Percentiles rank a stretch among this genome's conserved stretches.
Evolutionary conservation across 1,139 yeast species (phyloP).

Genomic region (Yamadazyma dendronema): DNA sequence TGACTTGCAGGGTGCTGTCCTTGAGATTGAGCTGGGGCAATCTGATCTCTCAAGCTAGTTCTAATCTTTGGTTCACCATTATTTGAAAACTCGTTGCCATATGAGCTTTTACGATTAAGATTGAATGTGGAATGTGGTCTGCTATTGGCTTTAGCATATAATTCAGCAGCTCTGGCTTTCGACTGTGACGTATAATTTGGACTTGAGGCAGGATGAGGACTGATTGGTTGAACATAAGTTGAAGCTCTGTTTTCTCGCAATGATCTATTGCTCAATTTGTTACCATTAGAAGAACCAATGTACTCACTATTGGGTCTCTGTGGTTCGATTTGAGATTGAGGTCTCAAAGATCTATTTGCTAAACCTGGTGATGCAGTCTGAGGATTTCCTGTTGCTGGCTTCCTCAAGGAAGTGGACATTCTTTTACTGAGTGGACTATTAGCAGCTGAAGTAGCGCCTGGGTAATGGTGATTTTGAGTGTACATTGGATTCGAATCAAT

Average conservation of each 20-base stretch:
- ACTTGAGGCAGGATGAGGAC: constrained; percentile 42
- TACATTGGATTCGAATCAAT: constrained; percentile 16
- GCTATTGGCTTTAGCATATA: constrained; percentile 48
- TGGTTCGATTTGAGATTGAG: constrained; percentile 23
- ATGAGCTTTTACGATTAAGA: constrained; percentile 50
- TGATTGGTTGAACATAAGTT: constrained; percentile 41
- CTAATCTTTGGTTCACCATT: constrained; percentile 6
- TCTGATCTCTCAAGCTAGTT: constrained; percentile 12
- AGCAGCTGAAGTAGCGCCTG: constrained; percentile 6
- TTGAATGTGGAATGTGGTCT: constrained; percentile 42
- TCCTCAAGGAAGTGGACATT: constrained; percentile 33
- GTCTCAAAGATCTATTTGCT: constrained; percentile 32
- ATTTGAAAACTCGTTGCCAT: constrained; percentile 36
- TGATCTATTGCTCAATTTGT: constrained; percentile 30
- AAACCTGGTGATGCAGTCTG: constrained; percentile 10
- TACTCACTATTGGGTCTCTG: constrained; percentile 4
- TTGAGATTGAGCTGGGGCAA: neutral
- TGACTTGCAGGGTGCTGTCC: neutral
- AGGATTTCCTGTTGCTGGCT: constrained; percentile 18
- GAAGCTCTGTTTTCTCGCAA: constrained; percentile 27
- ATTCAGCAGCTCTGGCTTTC: constrained; percentile 45
- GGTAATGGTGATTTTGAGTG: constrained; percentile 16
- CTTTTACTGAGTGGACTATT: constrained; percentile 19
- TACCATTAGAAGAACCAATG: neutral
- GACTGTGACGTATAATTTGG: constrained; percentile 44